A percentile compares a stretch with the other conserved stretches of the same genome.
phyloP scores from a whole-genome alignment of 768 basidiomycete genomes.

The Tylopilus rubrobrunneus region DNA sequence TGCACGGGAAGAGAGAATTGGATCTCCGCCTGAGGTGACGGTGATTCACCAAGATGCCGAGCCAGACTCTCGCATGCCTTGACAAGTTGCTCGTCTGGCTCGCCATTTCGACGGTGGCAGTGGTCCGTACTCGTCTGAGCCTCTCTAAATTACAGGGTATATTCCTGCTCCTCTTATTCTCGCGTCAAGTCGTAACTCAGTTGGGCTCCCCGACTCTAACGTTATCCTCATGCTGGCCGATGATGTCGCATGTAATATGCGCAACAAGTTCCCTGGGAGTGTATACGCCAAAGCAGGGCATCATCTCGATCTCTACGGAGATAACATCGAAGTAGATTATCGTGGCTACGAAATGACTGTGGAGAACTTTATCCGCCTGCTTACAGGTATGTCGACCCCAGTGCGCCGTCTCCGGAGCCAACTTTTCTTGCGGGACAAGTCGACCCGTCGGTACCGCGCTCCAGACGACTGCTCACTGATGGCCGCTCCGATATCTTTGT shows the following conservation, averaged over 20 bases:
- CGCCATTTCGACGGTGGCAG: slow-evolving; percentile 32
- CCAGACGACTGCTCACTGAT: slow-evolving; percentile 89
- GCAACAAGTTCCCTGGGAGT: too few species aligned
- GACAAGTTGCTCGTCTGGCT: slow-evolving; percentile 33
- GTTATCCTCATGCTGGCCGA: too few species aligned
- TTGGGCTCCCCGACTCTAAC: slow-evolving; percentile 99
- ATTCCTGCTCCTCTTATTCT: slow-evolving; percentile 23
- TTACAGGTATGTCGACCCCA: slow-evolving; percentile 25
- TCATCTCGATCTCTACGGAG: slow-evolving; percentile 87
- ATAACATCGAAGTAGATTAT: slow-evolving; percentile 97
- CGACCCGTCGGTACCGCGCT: too few species aligned
- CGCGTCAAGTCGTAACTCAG: background rate
- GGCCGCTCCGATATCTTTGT: too few species aligned
- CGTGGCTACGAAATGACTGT: too few species aligned
- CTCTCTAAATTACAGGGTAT: slow-evolving; percentile 91
- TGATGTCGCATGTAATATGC: too few species aligned
- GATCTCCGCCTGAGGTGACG: slow-evolving; percentile 18
- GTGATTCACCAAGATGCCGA: slow-evolving; percentile 26
- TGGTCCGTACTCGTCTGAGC: slow-evolving; percentile 98
- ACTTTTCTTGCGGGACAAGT: slow-evolving; percentile 51
- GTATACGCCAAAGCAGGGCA: too few species aligned
- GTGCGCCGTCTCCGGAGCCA: background rate
- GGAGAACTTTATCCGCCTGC: too few species aligned
- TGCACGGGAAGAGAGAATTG: slow-evolving; percentile 15
- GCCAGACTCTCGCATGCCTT: slow-evolving; percentile 15